Conservation (phyloP, 2,329 filamentous ascomycete species). For the Emergomyces orientalis region DNA sequence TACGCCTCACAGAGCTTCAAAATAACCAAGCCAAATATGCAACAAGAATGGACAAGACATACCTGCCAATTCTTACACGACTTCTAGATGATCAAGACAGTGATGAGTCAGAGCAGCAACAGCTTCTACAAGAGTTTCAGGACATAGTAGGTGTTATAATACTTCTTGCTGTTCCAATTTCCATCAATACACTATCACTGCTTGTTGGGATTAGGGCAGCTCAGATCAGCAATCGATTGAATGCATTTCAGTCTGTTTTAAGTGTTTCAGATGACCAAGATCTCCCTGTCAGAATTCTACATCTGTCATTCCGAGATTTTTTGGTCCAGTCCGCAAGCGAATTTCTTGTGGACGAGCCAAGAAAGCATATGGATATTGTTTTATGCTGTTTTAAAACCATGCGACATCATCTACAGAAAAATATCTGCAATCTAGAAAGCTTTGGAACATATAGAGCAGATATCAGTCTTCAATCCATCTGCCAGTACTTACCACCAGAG, state of each 20-base stretch:
- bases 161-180: conserved; percentile 14
- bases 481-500: conserved; percentile 12
- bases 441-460: neutral
- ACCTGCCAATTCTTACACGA: conserved; percentile 14
- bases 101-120: conserved; percentile 4
- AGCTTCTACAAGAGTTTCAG: conserved; percentile 12
- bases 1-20: conserved; percentile 6
- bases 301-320: conserved; percentile 24
- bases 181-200: conserved; percentile 9
- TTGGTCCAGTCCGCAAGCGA: conserved; percentile 18
- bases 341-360: conserved; percentile 25
- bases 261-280: conserved; percentile 9
- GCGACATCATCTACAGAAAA: conserved; percentile 4
- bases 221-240: conserved; percentile 9
- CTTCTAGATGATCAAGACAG: conserved; percentile 7
- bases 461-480: conserved; percentile 8
- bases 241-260: conserved; percentile 13
- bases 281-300: conserved; percentile 15
- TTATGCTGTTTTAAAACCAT: conserved; percentile 19
- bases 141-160: conserved; percentile 16
- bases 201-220: conserved; percentile 9
- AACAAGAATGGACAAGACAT: conserved; percentile 17
- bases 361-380: conserved; percentile 22
- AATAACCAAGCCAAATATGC: conserved; percentile 8
- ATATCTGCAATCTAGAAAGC: conserved; percentile 11